These are phyloP conservation scores for Cornus florida DNA, from an alignment of 148 eudicot genomes.

Conservation along the genomic window DNA sequence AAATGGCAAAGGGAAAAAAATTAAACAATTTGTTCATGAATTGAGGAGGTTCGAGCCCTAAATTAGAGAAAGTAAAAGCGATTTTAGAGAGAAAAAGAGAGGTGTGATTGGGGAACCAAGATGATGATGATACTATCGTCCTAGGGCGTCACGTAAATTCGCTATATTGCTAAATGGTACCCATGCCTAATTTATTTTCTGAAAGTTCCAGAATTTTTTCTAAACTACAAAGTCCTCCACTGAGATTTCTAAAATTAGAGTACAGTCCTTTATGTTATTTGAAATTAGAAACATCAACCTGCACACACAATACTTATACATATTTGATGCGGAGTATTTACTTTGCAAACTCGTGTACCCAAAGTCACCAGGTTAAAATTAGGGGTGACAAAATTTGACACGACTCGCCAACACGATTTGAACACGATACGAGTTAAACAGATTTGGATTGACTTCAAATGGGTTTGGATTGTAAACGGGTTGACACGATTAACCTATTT, in stretches of 20 bases:
- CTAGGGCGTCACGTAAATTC: background rate
- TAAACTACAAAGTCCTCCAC: background rate
- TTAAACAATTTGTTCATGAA: background rate
- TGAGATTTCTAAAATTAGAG: background rate
- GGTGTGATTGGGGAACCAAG: background rate
- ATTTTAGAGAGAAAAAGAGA: background rate
- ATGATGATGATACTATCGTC: conserved; percentile 2
- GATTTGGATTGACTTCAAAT: no score
- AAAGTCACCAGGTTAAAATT: no score
- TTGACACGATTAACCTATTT: no score
- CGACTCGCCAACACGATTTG: no score
- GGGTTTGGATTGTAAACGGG: no score
- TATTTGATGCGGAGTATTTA: no score
- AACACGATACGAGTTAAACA: no score
- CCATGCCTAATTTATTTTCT: background rate
- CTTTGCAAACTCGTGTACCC: no score
- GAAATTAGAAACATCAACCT: no score
- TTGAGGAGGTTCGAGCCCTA: background rate
- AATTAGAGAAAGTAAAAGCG: background rate
- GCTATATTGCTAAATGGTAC: background rate
- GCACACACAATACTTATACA: no score
- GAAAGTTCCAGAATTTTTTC: background rate
- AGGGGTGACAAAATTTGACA: no score
- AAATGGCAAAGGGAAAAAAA: background rate
- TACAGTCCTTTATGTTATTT: no score